phyloP scores from a whole-genome alignment of 2,329 filamentous ascomycete genomes.

The Beauveria sp. region DNA sequence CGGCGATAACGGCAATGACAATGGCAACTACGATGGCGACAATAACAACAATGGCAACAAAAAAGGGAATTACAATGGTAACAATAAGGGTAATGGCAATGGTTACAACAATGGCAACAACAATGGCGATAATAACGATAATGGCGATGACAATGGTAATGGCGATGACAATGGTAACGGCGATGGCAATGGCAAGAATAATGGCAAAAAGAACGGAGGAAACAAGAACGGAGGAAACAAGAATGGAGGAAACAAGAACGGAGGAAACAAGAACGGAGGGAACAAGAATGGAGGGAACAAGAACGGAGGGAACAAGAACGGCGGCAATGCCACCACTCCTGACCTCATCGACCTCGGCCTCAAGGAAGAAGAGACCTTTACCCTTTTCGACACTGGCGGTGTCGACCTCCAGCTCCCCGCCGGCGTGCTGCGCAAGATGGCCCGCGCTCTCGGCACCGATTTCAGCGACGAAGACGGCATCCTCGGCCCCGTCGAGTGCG shows the following conservation, averaged over 20 bases:
- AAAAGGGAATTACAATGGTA: neutral
- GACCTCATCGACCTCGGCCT: neutral
- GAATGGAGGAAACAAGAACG: neutral
- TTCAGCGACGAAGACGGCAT: neutral
- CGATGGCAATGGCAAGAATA: neutral
- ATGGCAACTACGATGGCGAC: no score
- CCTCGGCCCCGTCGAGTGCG: neutral
- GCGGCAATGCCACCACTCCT: neutral
- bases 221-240: neutral
- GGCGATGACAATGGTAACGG: neutral
- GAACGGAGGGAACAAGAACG: neutral
- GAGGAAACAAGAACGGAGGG: neutral
- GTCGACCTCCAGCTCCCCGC: neutral
- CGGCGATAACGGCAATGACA: neutral
- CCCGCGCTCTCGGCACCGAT: neutral
- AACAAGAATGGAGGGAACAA: neutral
- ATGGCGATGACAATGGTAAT: neutral
- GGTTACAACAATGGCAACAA: neutral
- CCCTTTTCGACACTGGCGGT: conserved; percentile 1
- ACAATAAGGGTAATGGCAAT: neutral
- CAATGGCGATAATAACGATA: neutral
- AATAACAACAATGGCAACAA: neutral
- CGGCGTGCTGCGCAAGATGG: neutral
- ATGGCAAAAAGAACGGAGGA: neutral
- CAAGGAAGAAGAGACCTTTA: neutral